phyloP scores from a whole-genome alignment of 164 flowering plant species.

The Stephania cephalantha region DNA sequence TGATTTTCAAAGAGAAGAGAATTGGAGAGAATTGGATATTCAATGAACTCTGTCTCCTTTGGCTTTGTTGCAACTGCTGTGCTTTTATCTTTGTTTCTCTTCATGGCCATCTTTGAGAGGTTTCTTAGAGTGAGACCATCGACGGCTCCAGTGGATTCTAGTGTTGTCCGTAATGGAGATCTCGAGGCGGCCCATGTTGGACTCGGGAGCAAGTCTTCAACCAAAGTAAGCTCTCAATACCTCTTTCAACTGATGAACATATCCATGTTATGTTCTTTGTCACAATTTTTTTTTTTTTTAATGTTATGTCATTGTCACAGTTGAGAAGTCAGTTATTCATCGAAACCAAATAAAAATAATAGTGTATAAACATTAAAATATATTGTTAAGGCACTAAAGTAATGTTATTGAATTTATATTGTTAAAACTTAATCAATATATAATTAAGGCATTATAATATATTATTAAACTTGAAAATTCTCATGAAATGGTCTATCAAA shows the following conservation, averaged over 20 bases:
- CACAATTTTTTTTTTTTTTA: not conserved
- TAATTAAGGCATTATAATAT: no score
- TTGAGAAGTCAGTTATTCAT: no score
- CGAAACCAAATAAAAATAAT: no score
- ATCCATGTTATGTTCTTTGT: no score
- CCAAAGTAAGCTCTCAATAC: conserved; percentile 37
- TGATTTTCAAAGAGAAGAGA: conserved; percentile 40
- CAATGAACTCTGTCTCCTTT: conserved; percentile 85
- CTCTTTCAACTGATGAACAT: not conserved
- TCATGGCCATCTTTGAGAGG: conserved; percentile 87
- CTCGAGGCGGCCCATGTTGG: conserved; percentile 39
- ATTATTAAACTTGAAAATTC: no score
- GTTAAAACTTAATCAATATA: no score
- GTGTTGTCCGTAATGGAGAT: conserved; percentile 21
- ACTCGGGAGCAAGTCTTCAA: conserved; percentile 49
- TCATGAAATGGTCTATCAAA: no score
- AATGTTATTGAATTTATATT: no score
- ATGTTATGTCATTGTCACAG: not conserved
- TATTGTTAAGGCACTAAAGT: no score
- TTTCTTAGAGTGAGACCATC: conserved; percentile 48
- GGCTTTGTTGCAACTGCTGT: conserved; percentile 94
- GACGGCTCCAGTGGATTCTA: conserved; percentile 22
- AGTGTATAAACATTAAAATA: no score
- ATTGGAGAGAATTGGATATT: conserved; percentile 62
- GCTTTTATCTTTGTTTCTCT: conserved; percentile 80